These are phyloP conservation scores for Noccaea caerulescens DNA, from an alignment of 345 rosid genomes.

Conservation along the genomic window DNA sequence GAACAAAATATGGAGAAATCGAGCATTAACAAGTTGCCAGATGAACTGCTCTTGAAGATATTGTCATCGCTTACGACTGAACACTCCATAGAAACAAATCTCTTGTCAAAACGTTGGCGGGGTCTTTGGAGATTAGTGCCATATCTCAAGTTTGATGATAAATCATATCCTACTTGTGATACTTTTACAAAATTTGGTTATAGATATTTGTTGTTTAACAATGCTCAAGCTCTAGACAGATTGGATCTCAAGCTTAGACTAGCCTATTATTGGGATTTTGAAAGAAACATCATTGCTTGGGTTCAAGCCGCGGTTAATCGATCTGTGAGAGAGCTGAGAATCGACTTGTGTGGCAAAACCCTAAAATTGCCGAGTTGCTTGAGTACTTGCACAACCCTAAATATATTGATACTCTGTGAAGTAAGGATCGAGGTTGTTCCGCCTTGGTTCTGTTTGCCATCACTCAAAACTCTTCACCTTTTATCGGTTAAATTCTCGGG, in stretches of 20 bases:
- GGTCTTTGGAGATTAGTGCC: not conserved
- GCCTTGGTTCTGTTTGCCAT: not conserved
- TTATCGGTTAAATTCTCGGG: not conserved
- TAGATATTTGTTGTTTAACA: not conserved
- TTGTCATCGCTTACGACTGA: not conserved
- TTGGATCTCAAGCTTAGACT: constrained; percentile 9
- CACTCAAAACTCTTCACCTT: constrained; percentile 14
- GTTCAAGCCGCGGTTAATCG: not conserved
- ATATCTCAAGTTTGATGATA: not conserved
- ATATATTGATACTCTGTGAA: not conserved
- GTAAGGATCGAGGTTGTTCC: not conserved
- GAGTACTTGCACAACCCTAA: constrained; percentile 14
- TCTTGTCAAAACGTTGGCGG: not conserved
- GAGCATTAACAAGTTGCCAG: not conserved
- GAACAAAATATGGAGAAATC: not conserved
- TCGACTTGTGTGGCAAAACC: constrained; percentile 7
- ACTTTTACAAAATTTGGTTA: no score
- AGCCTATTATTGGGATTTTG: not conserved
- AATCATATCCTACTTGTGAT: no score
- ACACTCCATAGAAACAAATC: not conserved
- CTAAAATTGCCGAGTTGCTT: constrained; percentile 17
- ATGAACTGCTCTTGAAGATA: constrained; percentile 2
- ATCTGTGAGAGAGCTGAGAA: constrained; percentile 18
- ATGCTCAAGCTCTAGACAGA: not conserved
- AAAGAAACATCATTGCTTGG: not conserved